Percentiles rank a stretch among this genome's conserved stretches.
Conservation (phyloP, 805 yeast species). For the Wickerhamomyces chambardii region DNA sequence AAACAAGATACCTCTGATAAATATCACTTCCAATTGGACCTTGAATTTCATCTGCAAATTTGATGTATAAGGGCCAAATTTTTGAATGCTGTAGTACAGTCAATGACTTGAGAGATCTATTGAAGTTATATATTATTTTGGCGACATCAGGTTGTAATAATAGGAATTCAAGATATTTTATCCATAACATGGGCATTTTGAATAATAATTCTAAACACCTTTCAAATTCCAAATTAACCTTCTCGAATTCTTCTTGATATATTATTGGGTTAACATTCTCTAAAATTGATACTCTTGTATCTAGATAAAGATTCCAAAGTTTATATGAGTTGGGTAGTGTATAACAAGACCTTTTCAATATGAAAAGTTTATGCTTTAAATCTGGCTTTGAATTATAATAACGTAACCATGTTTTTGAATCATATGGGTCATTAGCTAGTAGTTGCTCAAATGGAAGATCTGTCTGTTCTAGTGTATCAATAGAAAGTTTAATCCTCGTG, state of each 20-base stretch:
- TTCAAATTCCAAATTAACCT: constrained; percentile 36
- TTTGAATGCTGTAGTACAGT: constrained; percentile 44
- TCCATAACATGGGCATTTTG: constrained; percentile 45
- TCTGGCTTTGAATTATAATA: constrained; percentile 25
- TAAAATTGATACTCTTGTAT: constrained; percentile 25
- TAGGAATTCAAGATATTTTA: constrained; percentile 35
- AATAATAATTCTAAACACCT: constrained; percentile 31
- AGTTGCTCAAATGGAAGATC: constrained; percentile 40
- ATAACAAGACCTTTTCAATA: constrained; percentile 43
- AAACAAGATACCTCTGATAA: constrained; percentile 23
- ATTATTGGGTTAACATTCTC: constrained; percentile 19
- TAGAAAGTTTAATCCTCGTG: background rate
- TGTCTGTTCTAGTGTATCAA: constrained; percentile 6
- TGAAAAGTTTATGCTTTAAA: constrained; percentile 25
- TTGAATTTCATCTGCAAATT: constrained; percentile 33
- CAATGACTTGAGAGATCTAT: constrained; percentile 36
- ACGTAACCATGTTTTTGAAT: constrained; percentile 28
- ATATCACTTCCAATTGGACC: constrained; percentile 23
- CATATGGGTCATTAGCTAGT: constrained; percentile 25
- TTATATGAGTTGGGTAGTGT: constrained; percentile 35
- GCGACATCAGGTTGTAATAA: constrained; percentile 24
- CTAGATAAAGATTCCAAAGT: constrained; percentile 45
- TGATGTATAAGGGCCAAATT: constrained; percentile 47
- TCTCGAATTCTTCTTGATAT: constrained; percentile 20
- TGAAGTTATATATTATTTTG: constrained; percentile 33